phyloP scores from a whole-genome alignment of 495 filamentous ascomycete species.

The Aspergillus cristatus region DNA sequence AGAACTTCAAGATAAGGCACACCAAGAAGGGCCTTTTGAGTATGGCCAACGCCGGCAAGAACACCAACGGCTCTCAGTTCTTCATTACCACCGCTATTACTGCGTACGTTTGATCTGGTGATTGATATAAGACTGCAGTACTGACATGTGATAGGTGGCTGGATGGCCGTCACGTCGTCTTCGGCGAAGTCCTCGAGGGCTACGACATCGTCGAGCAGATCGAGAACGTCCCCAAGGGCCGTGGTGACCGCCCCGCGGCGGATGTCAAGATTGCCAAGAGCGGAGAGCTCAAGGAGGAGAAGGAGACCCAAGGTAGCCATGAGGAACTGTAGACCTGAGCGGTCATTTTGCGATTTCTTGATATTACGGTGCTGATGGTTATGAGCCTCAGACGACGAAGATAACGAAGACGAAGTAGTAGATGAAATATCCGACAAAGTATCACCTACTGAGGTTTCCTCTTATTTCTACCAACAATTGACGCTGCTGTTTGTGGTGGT shows the following conservation, averaged over 20 bases:
- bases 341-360: slow-evolving; percentile 16
- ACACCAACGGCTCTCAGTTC: slow-evolving; percentile 99
- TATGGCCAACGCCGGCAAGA: slow-evolving; percentile 94
- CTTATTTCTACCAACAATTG: slow-evolving; percentile 29
- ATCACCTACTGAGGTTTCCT: slow-evolving; percentile 14
- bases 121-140: neutral
- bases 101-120: slow-evolving; percentile 44
- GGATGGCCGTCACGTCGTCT: slow-evolving; percentile 83
- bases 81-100: slow-evolving; percentile 88
- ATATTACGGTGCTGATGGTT: slow-evolving; percentile 29
- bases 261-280: slow-evolving; percentile 86
- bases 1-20: slow-evolving; percentile 99
- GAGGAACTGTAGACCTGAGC: slow-evolving; percentile 70
- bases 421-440: slow-evolving; percentile 4
- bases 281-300: slow-evolving; percentile 68
- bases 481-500: slow-evolving; percentile 33
- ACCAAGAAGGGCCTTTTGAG: slow-evolving; percentile 55
- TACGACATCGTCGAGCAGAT: slow-evolving; percentile 86
- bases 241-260: slow-evolving; percentile 65
- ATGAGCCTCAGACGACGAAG: slow-evolving; percentile 7
- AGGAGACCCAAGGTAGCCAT: slow-evolving; percentile 75
- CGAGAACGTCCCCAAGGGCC: slow-evolving; percentile 63
- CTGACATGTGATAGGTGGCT: slow-evolving; percentile 56
- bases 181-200: slow-evolving; percentile 85
- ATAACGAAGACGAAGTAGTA: slow-evolving; percentile 15